Base-by-base conservation (phyloP, 2,329 filamentous ascomycete species). In the Neonectria sp. region DNA sequence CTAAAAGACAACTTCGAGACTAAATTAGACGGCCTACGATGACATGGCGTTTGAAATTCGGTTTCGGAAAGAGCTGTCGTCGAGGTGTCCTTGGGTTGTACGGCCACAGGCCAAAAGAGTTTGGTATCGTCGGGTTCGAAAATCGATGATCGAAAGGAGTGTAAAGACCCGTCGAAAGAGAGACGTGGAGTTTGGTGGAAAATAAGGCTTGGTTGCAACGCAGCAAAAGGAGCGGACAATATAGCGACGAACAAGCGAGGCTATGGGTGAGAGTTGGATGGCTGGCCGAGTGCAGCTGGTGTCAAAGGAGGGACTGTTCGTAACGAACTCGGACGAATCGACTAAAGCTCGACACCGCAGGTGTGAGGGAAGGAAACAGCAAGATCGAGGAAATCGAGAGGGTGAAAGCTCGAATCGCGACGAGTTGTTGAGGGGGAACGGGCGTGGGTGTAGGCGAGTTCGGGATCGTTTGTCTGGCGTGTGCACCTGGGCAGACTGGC, bases 281-380 rank as follows among this genome's bases (percentile, higher is more conserved):
- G 73, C 73, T 73, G 74, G 56, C 72, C 71, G 67, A 65, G 66
- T 71, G 73, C 73, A 75, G 72, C 72, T 49, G 58, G 45, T 53
- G 67, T 72, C 53, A 73, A 72, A 75, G 57, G 66, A 73, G 66
- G 63, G 64, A 67, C 62, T 55, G 69, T 68, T 73, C 71, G 68
- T 70, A 66, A 62, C 43, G 56, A 65, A 65, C 63, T 65, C 49
- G n/a, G 48, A 59, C 13, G 31, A 52, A 60, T 60, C 63, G 35
- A 63, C 51, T 62, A 60, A 60, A 52, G 66, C 70, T 76, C 74
- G 63, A 71, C 74, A 76, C 74, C 74, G 68, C 74, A 70, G 74
- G 74, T 74, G 74, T 68, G 73, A 76, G 71, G 71, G 29, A 45
- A 51, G 45, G 33, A 68, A 58, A 67, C 62, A 64, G 37, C 55